These are phyloP conservation scores for Inonotus obliquus DNA, from an alignment of 1,284 basidiomycete genomes.

Conservation along the genomic window DNA sequence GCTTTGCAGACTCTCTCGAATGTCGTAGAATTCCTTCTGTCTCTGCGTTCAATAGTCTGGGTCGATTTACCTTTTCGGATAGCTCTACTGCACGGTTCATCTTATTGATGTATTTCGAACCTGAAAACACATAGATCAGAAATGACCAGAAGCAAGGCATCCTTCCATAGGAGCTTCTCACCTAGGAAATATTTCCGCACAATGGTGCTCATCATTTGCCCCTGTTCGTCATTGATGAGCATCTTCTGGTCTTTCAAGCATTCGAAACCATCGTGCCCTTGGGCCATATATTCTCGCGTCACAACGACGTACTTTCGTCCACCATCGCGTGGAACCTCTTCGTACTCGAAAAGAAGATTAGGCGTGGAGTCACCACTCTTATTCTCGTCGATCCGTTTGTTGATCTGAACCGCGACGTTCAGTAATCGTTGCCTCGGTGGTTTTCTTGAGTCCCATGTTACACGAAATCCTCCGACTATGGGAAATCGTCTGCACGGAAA, in stretches of 20 bases:
- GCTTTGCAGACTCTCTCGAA: conserved; percentile 34
- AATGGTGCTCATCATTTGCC: conserved; percentile 76
- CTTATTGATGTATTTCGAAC: conserved; percentile 62
- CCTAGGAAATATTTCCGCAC: conserved; percentile 86
- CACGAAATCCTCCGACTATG: conserved; percentile 79
- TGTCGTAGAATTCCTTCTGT: conserved; percentile 41
- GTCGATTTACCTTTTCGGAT: conserved; percentile 20
- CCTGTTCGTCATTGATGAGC: conserved; percentile 83
- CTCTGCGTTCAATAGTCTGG: conserved; percentile 32
- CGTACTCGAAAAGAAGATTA: conserved; percentile 38
- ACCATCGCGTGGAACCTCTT: conserved; percentile 49
- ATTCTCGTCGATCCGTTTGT: conserved; percentile 34
- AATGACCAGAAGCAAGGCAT: not conserved
- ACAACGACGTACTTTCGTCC: conserved; percentile 72
- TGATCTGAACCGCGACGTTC: conserved; percentile 59
- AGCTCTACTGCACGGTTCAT: conserved; percentile 39
- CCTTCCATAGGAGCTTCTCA: conserved; percentile 30
- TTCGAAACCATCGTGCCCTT: conserved; percentile 79
- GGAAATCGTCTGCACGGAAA: conserved; percentile 70
- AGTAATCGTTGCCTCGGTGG: conserved; percentile 69
- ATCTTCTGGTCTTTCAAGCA: conserved; percentile 64
- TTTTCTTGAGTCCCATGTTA: conserved; percentile 81
- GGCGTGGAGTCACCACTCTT: conserved; percentile 38
- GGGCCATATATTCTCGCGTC: conserved; percentile 72
- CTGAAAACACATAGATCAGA: conserved; percentile 30